A percentile compares a stretch with the other conserved stretches of the same genome.
Conservation (phyloP, 768 basidiomycete species). For the Lentinula sp. region DNA sequence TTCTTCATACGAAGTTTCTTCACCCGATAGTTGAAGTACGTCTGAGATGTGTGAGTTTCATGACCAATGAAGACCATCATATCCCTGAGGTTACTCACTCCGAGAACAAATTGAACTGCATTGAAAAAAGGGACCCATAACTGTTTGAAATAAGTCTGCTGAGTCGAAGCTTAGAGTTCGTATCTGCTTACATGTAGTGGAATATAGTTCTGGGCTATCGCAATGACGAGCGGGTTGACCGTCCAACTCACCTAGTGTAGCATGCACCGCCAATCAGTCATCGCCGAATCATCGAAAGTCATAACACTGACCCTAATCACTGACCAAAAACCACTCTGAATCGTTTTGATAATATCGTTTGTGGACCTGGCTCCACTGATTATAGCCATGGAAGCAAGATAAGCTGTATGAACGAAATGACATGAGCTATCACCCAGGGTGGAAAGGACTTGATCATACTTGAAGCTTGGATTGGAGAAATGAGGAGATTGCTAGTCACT, state of each 20-base stretch:
- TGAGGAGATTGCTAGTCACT: constrained; percentile 66
- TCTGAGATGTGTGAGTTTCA: constrained; percentile 31
- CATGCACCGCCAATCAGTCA: neutral
- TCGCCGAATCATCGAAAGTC: neutral
- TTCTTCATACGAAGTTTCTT: constrained; percentile 58
- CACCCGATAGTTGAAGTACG: constrained; percentile 66
- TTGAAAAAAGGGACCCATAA: constrained; percentile 91
- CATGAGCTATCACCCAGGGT: neutral
- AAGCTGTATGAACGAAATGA: constrained; percentile 34
- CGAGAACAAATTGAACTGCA: constrained; percentile 65
- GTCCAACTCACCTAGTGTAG: constrained; percentile 68
- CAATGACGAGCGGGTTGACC: constrained; percentile 67
- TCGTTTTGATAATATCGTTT: constrained; percentile 57
- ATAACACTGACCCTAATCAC: constrained; percentile 57
- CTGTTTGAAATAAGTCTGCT: constrained; percentile 25
- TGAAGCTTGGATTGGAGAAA: constrained; percentile 69
- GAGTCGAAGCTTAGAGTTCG: neutral
- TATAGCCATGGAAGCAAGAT: constrained; percentile 74
- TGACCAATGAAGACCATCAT: neutral
- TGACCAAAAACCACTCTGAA: constrained; percentile 67
- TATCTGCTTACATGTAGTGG: constrained; percentile 56
- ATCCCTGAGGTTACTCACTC: constrained; percentile 38
- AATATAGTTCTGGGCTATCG: constrained; percentile 74
- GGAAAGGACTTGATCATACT: constrained; percentile 28
- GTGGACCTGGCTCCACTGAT: constrained; percentile 74